Base-by-base conservation (phyloP, 306 rosid species). In the Lagenaria siceraria region DNA sequence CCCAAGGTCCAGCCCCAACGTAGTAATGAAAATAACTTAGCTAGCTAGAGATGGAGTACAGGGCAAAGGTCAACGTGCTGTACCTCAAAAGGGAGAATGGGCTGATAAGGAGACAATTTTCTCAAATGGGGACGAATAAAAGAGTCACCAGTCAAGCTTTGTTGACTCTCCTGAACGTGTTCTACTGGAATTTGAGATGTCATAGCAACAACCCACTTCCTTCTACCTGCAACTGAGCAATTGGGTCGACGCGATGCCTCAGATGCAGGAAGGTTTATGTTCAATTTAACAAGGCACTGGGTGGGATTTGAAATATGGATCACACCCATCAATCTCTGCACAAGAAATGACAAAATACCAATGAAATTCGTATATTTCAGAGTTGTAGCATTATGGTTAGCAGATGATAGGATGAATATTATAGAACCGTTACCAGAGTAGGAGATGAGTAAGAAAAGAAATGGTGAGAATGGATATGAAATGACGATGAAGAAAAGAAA, bases 71-170 rank as follows among this genome's bases (percentile, higher is more conserved):
- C 13, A 77, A 75, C 65, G 25, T 19, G 15, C 6, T 49, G 43
- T 69, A 91, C 97, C 98, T 95, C 97, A 78, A 95, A 95, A 19
- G 98, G 97, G 73, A 92, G 90, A 86, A 95, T 95, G 77, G 98
- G 89, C 54, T 95, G 98, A 80, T 92, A 92, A 77, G 98, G 97
- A 79, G 96, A 80, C 85, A 95, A 84, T 53, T 87, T 85, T 76
- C 89, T 88, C 65, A 95, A 86, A 86, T 95, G 98, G 65, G 92
- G 40, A 75, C 97, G 89, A 68, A 95, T 90, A 83, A 95, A 95
- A 22, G 92, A 90, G 60, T 95, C 98, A 10, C 92, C 97, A 1
- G 89, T 82, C 60, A 88, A 83, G 56, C 78, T 77, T 36, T 51
- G 80, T 58, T 85, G 72, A 33, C 79, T 86, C 40, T 79, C 85